These are phyloP conservation scores for Phytophthora ramorum DNA, from an alignment of 352 stramenopile species.

Conservation along the genomic window DNA sequence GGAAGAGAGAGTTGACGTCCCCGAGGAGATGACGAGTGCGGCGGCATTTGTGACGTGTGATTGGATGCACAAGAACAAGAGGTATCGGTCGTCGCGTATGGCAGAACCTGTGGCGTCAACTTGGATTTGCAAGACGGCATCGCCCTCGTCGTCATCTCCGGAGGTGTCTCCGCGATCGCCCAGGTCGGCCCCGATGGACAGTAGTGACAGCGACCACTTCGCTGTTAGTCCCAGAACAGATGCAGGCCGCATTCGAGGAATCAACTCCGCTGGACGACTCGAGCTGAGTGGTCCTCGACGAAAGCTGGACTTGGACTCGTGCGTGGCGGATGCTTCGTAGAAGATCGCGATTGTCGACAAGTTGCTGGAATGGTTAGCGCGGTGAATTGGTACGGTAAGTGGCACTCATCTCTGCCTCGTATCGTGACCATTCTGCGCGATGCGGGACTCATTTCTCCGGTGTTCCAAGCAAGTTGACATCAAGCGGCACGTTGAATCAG, in stretches of 20 bases:
- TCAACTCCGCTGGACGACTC: constrained; percentile 44
- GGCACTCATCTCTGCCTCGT: constrained; percentile 33
- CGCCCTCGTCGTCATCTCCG: constrained; percentile 63
- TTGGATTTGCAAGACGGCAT: constrained; percentile 29
- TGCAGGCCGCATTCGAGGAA: constrained; percentile 6
- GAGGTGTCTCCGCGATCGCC: constrained; percentile 52
- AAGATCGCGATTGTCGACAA: background rate
- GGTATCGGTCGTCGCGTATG: constrained; percentile 34
- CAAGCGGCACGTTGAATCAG: background rate
- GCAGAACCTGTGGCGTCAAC: background rate
- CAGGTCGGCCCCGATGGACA: constrained; percentile 27
- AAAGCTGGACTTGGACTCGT: constrained; percentile 57
- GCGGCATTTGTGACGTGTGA: constrained; percentile 10
- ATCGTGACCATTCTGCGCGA: background rate
- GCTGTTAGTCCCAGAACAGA: constrained; percentile 22
- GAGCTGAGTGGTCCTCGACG: constrained; percentile 59
- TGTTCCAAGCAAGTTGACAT: background rate
- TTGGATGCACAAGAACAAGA: constrained; percentile 39
- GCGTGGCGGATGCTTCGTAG: constrained; percentile 44
- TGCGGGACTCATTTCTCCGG: background rate
- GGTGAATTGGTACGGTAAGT: constrained; percentile 8
- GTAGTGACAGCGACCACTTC: constrained; percentile 37
- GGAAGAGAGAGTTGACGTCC: constrained; percentile 49
- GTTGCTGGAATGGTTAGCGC: background rate
- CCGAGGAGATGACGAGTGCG: constrained; percentile 33